Evolutionary conservation across 805 yeast species (phyloP).

Genomic region (Starmerella floris): DNA sequence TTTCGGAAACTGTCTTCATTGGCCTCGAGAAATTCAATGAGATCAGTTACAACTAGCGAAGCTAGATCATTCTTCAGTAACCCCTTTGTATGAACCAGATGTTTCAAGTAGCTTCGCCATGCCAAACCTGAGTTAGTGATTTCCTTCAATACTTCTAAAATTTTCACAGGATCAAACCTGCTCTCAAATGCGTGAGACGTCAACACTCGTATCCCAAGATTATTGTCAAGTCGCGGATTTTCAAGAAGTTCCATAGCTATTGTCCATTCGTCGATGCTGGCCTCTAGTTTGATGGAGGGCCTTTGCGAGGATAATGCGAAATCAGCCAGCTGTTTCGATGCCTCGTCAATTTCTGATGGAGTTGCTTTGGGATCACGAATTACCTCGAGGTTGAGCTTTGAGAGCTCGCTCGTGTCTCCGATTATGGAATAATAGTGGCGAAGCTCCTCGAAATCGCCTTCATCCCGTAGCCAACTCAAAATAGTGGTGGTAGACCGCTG

Average conservation of each 20-base stretch:
- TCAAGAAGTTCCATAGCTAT: conserved; percentile 21
- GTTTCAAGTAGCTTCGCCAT: conserved; percentile 28
- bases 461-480: conserved; percentile 6
- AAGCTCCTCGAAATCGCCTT: conserved; percentile 5
- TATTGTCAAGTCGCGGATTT: conserved; percentile 5
- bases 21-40: conserved; percentile 21
- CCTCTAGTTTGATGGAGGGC: not conserved
- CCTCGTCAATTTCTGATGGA: conserved; percentile 14
- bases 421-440: conserved; percentile 14
- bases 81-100: conserved; percentile 21
- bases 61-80: conserved; percentile 24
- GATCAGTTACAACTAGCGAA: conserved; percentile 26
- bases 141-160: conserved; percentile 25
- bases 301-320: not conserved
- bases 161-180: conserved; percentile 22
- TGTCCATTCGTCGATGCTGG: conserved; percentile 22
- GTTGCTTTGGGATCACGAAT: conserved; percentile 1
- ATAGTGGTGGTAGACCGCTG: conserved; percentile 3
- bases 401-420: conserved; percentile 7
- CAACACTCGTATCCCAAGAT: conserved; percentile 27
- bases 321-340: conserved; percentile 24
- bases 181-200: conserved; percentile 19
- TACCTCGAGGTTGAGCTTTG: conserved; percentile 20
- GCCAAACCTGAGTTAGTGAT: conserved; percentile 26
- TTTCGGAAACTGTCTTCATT: conserved; percentile 1